phyloP scores from a whole-genome alignment of 192 early-diverging fungal genomes.

The Dissophora globulifera region DNA sequence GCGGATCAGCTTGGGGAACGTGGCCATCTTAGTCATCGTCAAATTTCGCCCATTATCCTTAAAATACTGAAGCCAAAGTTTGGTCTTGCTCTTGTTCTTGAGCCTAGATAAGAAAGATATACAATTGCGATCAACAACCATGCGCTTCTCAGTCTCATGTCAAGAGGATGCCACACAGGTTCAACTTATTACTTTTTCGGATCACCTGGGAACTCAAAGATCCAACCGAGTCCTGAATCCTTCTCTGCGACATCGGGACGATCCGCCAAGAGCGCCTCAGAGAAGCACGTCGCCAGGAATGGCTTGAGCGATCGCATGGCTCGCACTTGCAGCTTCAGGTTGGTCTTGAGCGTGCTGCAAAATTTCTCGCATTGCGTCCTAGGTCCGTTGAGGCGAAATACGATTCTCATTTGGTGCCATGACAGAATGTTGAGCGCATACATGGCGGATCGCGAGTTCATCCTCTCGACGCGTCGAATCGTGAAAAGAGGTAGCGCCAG shows the following conservation, averaged over 20 bases:
- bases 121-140: too few species aligned
- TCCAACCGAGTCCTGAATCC: conserved; percentile 72
- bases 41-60: conserved; percentile 85
- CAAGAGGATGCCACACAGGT: too few species aligned
- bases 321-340: conserved; percentile 75
- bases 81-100: conserved; percentile 78
- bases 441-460: conserved; percentile 71
- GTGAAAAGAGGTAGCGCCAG: conserved; percentile 89
- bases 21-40: conserved; percentile 81
- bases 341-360: conserved; percentile 79
- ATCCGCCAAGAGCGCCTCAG: conserved; percentile 78
- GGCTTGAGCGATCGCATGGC: conserved; percentile 84
- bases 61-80: conserved; percentile 81
- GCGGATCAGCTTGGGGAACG: conserved; percentile 89
- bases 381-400: conserved; percentile 81
- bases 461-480: conserved; percentile 90
- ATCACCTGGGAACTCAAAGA: conserved; percentile 80
- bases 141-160: too few species aligned
- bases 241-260: conserved; percentile 58
- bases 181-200: conserved; percentile 65
- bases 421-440: conserved; percentile 86
- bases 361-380: conserved; percentile 79
- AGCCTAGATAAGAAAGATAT: conserved; percentile 7
- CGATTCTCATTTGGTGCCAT: conserved; percentile 91
- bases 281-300: conserved; percentile 81